Conservation (phyloP, 2,329 filamentous ascomycete species). For the Neonectria hederae region DNA sequence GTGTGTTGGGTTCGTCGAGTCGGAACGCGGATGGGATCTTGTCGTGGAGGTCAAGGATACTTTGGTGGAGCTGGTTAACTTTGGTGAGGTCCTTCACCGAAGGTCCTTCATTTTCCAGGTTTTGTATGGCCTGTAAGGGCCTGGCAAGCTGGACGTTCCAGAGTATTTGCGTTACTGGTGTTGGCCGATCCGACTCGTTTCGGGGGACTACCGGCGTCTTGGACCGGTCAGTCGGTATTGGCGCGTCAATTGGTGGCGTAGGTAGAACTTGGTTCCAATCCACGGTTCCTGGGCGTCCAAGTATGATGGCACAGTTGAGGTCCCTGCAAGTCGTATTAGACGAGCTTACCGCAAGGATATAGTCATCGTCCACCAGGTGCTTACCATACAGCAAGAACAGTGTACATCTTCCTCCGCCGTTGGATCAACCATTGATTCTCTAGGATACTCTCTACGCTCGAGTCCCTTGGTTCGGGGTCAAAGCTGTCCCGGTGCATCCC, state of each 20-base stretch:
- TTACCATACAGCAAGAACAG: conserved; percentile 58
- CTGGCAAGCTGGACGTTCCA: conserved; percentile 59
- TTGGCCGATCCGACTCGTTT: conserved; percentile 62
- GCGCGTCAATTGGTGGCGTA: conserved; percentile 63
- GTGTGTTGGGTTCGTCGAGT: conserved; percentile 64
- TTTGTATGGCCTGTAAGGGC: conserved; percentile 63
- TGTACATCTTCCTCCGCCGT: conserved; percentile 64
- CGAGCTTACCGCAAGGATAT: background rate
- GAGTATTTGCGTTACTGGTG: conserved; percentile 62
- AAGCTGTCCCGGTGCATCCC: conserved; percentile 65
- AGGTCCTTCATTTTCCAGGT: conserved; percentile 65
- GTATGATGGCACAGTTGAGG: conserved; percentile 61
- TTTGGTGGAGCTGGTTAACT: conserved; percentile 63
- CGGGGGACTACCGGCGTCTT: conserved; percentile 60
- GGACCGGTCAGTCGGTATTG: conserved; percentile 57
- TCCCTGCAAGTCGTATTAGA: conserved; percentile 54
- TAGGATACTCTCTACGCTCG: conserved; percentile 58
- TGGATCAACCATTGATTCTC: conserved; percentile 69
- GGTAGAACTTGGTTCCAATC: conserved; percentile 59
- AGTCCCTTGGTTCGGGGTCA: conserved; percentile 59
- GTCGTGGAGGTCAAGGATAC: conserved; percentile 58
- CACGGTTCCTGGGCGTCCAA: conserved; percentile 66
- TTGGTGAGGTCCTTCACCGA: conserved; percentile 63
- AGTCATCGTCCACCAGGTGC: background rate
- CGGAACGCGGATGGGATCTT: conserved; percentile 63